Base-by-base conservation (phyloP, 352 stramenopile species). In the Globisporangium sylvaticum region DNA sequence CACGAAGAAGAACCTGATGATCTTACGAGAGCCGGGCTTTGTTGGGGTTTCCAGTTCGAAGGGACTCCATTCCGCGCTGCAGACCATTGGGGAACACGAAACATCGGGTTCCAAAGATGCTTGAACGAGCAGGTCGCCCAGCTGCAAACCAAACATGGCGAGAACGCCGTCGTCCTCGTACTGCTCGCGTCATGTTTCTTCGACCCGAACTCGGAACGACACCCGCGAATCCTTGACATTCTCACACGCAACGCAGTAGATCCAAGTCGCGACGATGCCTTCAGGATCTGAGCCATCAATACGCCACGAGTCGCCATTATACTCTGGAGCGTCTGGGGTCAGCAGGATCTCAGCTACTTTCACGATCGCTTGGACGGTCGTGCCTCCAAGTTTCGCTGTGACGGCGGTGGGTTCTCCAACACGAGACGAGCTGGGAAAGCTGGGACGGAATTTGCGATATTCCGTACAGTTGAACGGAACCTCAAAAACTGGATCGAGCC, bases 321-420 rank as follows among this genome's bases (percentile, higher is more conserved):
- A 84, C 27, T 42, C 37, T 4, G 77, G 66, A 0, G 77, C 76
- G 3, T 77, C 72, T 1, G 76, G 77, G 1, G 77, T 83, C 12
- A 88, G 67, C 3, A 76, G 24, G 29, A 86, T 88, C 61, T 78
- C 71, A 5, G 78, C 78, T 20, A 88, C 69, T 57, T 84, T 83
- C 50, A 86, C 76, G 31, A 88, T 80, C 34, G 71, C 73, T 63
- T 86, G 77, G 1, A 80, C 1, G 31, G 75, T 12, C 67, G 39
- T 48, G 12, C 39, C 39, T 48, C 29, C 29, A 32, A 32, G 29
- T 32, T 32, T 32, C 3, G 8, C 29, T 8, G 29, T 7, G 29
- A 3, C 29, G 3, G 29, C 29, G 29, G 29, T 32, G 29, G 29
- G 29, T 32, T 32, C 29, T 32, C 3, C 29, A 32, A 32, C 29